These are phyloP conservation scores for Ophiostoma himal-ulmi DNA, from an alignment of 2,329 filamentous ascomycete species.

Conservation along the genomic window DNA sequence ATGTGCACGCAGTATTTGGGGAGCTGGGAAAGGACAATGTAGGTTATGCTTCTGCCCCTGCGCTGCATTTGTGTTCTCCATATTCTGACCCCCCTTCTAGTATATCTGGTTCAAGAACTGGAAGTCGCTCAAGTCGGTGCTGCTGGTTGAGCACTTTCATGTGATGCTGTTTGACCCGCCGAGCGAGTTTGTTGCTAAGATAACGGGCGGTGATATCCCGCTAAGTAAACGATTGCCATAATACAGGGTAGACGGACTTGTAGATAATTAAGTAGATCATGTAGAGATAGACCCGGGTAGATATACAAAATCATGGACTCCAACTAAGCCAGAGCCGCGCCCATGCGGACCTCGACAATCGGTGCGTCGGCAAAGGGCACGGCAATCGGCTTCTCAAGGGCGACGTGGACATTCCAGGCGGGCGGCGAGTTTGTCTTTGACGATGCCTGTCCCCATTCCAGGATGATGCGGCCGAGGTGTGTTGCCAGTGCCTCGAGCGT, in stretches of 20 bases:
- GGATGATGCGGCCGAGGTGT: conserved; percentile 42
- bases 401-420: conserved; percentile 50
- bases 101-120: conserved; percentile 84
- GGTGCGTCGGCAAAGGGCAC: conserved; percentile 68
- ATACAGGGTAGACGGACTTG: neutral
- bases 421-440: conserved; percentile 35
- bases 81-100: conserved; percentile 27
- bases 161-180: conserved; percentile 82
- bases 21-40: conserved; percentile 49
- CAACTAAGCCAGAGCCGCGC: conserved; percentile 12
- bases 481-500: conserved; percentile 58
- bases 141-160: conserved; percentile 88
- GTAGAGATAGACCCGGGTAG: neutral
- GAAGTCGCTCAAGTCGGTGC: conserved; percentile 74
- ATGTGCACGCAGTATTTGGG: conserved; percentile 62
- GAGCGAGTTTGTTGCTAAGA: conserved; percentile 57
- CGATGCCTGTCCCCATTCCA: conserved; percentile 32
- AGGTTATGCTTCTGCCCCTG: conserved; percentile 30
- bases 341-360: conserved; percentile 51
- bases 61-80: neutral
- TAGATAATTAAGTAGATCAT: neutral
- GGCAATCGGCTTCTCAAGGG: conserved; percentile 66
- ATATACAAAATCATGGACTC: neutral
- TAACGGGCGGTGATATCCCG: conserved; percentile 71
- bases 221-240: conserved; percentile 43